phyloP scores from a whole-genome alignment of 2,329 filamentous ascomycete genomes.

The Emmonsiellopsis sp. region DNA sequence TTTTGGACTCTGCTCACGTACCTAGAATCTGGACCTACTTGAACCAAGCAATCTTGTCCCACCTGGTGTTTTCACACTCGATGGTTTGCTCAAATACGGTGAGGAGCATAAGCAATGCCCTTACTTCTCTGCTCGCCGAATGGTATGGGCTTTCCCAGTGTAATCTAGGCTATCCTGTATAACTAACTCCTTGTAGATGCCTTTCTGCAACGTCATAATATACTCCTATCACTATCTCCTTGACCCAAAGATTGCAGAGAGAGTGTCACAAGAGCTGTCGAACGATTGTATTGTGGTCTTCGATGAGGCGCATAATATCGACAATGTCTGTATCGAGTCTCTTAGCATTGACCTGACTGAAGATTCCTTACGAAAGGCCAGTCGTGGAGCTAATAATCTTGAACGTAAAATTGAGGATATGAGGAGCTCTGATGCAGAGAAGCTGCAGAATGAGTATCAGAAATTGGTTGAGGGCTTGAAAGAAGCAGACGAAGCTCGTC shows the following conservation, averaged over 20 bases:
- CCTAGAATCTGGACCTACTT: slow-evolving; percentile 78
- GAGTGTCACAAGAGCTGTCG: slow-evolving; percentile 89
- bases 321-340: slow-evolving; percentile 98
- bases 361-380: slow-evolving; percentile 84
- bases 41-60: slow-evolving; percentile 93
- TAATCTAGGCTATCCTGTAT: neutral
- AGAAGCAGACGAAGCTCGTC: slow-evolving; percentile 77
- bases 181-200: slow-evolving; percentile 57
- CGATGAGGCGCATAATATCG: slow-evolving; percentile 97
- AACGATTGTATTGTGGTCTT: slow-evolving; percentile 99
- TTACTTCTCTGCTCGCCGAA: slow-evolving; percentile 89
- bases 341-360: slow-evolving; percentile 95
- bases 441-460: slow-evolving; percentile 88
- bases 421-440: slow-evolving; percentile 90
- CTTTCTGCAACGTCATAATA: slow-evolving; percentile 98
- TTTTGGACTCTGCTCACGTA: slow-evolving; percentile 10
- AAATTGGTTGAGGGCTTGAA: slow-evolving; percentile 89
- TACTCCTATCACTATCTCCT: slow-evolving; percentile 98
- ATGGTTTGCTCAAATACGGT: slow-evolving; percentile 78
- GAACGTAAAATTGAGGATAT: slow-evolving; percentile 88
- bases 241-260: slow-evolving; percentile 93
- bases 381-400: slow-evolving; percentile 79
- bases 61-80: slow-evolving; percentile 90
- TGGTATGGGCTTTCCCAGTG: slow-evolving; percentile 50
- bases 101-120: slow-evolving; percentile 95